Percentiles rank a stretch among this genome's conserved stretches.
These are phyloP conservation scores for Phaffia tasmanica DNA, from an alignment of 768 basidiomycete species.

Conservation along the genomic window DNA sequence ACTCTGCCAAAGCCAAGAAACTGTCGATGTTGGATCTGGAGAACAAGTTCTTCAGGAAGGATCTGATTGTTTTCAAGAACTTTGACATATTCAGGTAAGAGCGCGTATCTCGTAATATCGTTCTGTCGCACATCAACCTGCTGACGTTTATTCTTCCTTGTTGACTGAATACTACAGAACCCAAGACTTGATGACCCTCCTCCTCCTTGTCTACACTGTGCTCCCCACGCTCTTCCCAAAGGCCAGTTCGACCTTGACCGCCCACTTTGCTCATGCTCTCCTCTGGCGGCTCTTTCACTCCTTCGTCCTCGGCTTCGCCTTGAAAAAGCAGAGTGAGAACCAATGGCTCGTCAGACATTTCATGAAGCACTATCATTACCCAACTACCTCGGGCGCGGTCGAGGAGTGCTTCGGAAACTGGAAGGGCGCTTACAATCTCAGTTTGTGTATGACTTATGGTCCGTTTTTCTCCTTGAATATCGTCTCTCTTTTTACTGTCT, in stretches of 20 bases:
- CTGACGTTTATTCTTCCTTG: conserved; percentile 14
- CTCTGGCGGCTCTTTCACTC: conserved; percentile 79
- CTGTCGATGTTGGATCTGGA: conserved; percentile 76
- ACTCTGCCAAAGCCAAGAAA: conserved; percentile 32
- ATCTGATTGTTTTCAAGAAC: conserved; percentile 66
- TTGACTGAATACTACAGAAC: conserved; percentile 45
- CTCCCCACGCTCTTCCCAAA: conserved; percentile 49
- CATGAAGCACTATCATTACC: conserved; percentile 84
- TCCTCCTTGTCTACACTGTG: conserved; percentile 61
- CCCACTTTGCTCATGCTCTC: conserved; percentile 69
- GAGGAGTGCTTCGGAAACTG: conserved; percentile 90
- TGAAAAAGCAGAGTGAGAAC: conserved; percentile 69
- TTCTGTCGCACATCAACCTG: conserved; percentile 3
- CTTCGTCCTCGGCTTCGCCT: conserved; percentile 69
- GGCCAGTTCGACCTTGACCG: conserved; percentile 46
- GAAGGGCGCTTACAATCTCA: conserved; percentile 85
- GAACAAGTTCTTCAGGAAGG: conserved; percentile 80
- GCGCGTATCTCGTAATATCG: background rate
- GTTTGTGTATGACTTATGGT: conserved; percentile 93
- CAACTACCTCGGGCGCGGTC: conserved; percentile 56
- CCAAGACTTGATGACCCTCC: conserved; percentile 66
- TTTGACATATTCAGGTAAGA: conserved; percentile 73
- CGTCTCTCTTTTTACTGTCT: background rate
- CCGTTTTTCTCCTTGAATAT: conserved; percentile 23
- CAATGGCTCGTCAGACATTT: conserved; percentile 91